Conservation (phyloP, 106 monocot species). For the Ottelia alismoides region DNA sequence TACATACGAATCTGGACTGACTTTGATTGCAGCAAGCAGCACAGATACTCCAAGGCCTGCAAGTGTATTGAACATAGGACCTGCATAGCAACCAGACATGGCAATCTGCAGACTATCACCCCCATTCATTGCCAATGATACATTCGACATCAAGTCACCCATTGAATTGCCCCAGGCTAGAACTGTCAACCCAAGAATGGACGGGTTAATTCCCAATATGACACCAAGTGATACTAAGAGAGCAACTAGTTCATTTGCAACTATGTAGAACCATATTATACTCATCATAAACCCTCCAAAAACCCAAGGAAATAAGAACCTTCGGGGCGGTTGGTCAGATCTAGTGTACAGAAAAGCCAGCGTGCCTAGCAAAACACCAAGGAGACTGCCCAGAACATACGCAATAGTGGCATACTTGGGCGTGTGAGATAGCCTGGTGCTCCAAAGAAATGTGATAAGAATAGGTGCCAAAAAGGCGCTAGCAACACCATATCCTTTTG, state of each 20-base stretch:
- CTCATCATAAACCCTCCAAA: conserved; percentile 94
- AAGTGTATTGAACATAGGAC: conserved; percentile 96
- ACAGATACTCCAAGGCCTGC: conserved; percentile 79
- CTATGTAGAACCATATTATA: conserved; percentile 82
- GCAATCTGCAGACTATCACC: conserved; percentile 92
- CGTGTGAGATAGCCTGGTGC: conserved; percentile 22
- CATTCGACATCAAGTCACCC: conserved; percentile 92
- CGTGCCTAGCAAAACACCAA: conserved; percentile 30
- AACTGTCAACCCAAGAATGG: conserved; percentile 84
- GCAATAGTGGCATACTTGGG: conserved; percentile 8
- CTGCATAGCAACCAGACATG: conserved; percentile 97
- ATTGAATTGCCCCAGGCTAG: conserved; percentile 99
- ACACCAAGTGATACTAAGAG: conserved; percentile 70
- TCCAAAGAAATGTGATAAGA: conserved; percentile 66
- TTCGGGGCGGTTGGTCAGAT: conserved; percentile 48
- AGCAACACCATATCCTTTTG: conserved; percentile 59
- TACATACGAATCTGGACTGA: conserved; percentile 31
- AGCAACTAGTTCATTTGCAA: conserved; percentile 82
- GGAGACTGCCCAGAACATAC: conserved; percentile 30
- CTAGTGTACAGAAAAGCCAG: conserved; percentile 52
- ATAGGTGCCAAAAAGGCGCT: conserved; percentile 60
- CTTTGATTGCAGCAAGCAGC: conserved; percentile 56
- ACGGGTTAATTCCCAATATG: conserved; percentile 75
- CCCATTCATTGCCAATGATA: conserved; percentile 69
- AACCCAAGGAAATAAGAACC: conserved; percentile 86